Percentiles rank a stretch among this genome's conserved stretches.
phyloP scores from a whole-genome alignment of 116 monocot species.

The Cymodocea nodosa region DNA sequence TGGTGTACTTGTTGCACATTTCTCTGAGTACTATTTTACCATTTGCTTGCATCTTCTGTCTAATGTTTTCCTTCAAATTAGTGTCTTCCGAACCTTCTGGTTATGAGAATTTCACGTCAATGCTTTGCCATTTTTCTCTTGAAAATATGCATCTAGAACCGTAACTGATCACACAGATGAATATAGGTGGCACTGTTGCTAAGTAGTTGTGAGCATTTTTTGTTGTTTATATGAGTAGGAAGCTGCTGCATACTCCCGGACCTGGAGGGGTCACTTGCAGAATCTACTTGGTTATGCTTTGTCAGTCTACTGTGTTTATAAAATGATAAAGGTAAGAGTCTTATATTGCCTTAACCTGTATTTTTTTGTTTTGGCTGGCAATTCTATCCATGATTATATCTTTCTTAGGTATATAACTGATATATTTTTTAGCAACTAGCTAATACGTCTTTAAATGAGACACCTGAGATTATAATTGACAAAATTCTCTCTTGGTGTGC shows the following conservation, averaged over 20 bases:
- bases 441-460: background rate
- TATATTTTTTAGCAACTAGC: background rate
- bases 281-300: constrained; percentile 95
- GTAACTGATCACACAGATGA: background rate
- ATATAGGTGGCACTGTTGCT: background rate
- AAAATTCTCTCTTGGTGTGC: constrained; percentile 28
- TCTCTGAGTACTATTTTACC: too few relatives aligned
- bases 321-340: constrained; percentile 84
- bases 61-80: too few relatives aligned
- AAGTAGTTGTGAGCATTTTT: background rate
- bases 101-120: background rate
- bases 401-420: background rate
- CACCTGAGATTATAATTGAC: background rate
- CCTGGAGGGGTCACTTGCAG: constrained; percentile 95
- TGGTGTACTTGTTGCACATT: too few relatives aligned
- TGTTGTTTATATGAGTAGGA: constrained; percentile 23
- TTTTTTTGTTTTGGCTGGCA: background rate
- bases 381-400: background rate
- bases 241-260: constrained; percentile 93
- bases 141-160: background rate
- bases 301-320: constrained; percentile 94
- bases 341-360: too few relatives aligned
- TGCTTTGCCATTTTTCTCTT: background rate
- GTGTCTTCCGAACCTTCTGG: too few relatives aligned
- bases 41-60: too few relatives aligned